These are phyloP conservation scores for Xylaria cubensis DNA, from an alignment of 495 filamentous ascomycete genomes.

Conservation along the genomic window DNA sequence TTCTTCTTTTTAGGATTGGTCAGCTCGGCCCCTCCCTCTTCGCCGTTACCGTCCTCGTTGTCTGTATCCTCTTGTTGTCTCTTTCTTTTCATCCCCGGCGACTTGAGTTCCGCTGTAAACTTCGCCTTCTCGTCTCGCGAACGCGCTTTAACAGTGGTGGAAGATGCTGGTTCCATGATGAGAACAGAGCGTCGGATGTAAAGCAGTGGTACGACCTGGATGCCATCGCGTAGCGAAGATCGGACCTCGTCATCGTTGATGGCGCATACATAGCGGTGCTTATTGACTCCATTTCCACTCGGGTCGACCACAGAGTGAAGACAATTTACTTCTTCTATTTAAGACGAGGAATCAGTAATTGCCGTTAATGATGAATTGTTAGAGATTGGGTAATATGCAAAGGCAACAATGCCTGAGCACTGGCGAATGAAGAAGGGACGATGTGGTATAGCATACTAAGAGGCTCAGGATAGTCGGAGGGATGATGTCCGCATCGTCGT, in stretches of 20 bases:
- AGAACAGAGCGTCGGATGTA: slow-evolving; percentile 83
- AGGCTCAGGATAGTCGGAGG: slow-evolving; percentile 70
- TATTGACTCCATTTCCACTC: slow-evolving; percentile 73
- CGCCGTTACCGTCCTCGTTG: slow-evolving; percentile 34
- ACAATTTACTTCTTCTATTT: slow-evolving; percentile 69
- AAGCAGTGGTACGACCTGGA: slow-evolving; percentile 77
- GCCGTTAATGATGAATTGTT: background rate
- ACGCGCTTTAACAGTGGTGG: slow-evolving; percentile 63
- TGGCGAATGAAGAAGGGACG: background rate
- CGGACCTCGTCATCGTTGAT: slow-evolving; percentile 69
- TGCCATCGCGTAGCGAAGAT: slow-evolving; percentile 53
- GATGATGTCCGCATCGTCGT: slow-evolving; percentile 87
- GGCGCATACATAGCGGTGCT: slow-evolving; percentile 88
- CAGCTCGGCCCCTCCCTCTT: slow-evolving; percentile 33
- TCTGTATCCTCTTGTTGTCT: slow-evolving; percentile 56
- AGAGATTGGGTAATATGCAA: background rate
- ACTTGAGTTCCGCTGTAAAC: slow-evolving; percentile 73
- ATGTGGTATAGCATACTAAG: slow-evolving; percentile 45
- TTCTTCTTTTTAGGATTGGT: slow-evolving; percentile 52
- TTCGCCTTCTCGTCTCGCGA: slow-evolving; percentile 76
- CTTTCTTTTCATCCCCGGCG: slow-evolving; percentile 57
- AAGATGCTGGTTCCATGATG: slow-evolving; percentile 84
- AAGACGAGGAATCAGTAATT: slow-evolving; percentile 8
- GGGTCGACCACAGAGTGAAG: slow-evolving; percentile 79
- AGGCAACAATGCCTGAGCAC: background rate